Evolutionary conservation across 1,284 basidiomycete species (phyloP), one percentile per base, ranked within the genome.

Genomic region (Apiotrichum laibachii): DNA sequence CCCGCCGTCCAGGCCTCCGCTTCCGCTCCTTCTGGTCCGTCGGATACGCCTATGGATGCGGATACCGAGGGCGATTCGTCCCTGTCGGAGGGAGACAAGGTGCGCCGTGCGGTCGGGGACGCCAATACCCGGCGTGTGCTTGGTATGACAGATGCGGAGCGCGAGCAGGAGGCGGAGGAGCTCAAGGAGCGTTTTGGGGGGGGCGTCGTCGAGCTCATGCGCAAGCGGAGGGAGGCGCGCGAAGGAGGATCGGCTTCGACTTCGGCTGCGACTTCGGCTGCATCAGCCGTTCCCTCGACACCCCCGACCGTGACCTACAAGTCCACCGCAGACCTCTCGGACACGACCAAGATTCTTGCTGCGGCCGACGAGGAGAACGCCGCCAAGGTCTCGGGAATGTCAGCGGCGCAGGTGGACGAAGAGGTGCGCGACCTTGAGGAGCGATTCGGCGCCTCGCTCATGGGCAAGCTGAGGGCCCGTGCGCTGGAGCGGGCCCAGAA

Each of bases 141-240:
- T 10, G 71, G 67, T 1, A 88, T 89, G 87, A 79, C 80, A 3
- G 79, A 81, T 11, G 81, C 83, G 40, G 84, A 88, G 67, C 79
- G 84, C n/a, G 81, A 84, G 59, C 74, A 81, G 57, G 86, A 86
- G 69, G 79, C 82, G 50, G 75, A 78, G 54, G 85, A 88, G 67
- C 84, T 90, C 40, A 65, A 87, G 44, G 83, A 86, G 63, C 80
- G 82, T 47, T 87, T 91, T 74, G 89, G 88, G 0, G 70, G 81
- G 0, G 82, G 81, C 34, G 79, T 89, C 34, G 81, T 81, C 10
- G 85, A 64, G 82, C 80, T 53, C 81, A 83, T 51, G 81, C 80
- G 56, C 76, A 81, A 59, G 81, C 81, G 22, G 79, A 84, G 47
- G 10, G 61, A 11, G 10, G 43, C 43, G 16, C 40, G 61, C 2